A percentile compares a stretch with the other conserved stretches of the same genome.
Evolutionary conservation across 2,329 filamentous ascomycete species (phyloP).

Genomic region (Fusarium caatingaense): DNA sequence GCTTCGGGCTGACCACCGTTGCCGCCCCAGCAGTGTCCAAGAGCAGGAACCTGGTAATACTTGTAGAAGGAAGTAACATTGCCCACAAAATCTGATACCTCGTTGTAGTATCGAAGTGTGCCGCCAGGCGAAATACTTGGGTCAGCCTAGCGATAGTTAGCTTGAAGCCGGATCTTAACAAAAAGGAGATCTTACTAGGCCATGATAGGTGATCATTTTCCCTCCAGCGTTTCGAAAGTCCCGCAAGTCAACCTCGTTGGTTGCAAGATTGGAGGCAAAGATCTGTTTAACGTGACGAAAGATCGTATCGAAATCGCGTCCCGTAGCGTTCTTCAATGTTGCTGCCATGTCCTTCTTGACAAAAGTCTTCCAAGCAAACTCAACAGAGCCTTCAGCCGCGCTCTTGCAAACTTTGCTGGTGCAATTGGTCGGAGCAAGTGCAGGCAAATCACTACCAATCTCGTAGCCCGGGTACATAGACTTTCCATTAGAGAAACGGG

Average conservation of each 20-base stretch:
- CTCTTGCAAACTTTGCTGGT: background rate
- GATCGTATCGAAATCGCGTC: slow-evolving; percentile 9
- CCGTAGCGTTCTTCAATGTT: background rate
- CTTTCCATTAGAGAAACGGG: slow-evolving; percentile 16
- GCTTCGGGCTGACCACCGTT: slow-evolving; percentile 33
- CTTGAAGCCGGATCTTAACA: background rate
- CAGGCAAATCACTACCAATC: background rate
- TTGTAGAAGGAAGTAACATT: slow-evolving; percentile 48
- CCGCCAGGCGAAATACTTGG: slow-evolving; percentile 27
- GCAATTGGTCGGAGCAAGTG: background rate
- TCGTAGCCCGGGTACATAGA: slow-evolving; percentile 14
- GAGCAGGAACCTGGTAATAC: slow-evolving; percentile 49
- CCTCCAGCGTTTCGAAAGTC: slow-evolving; percentile 27
- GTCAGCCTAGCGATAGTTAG: slow-evolving; percentile 31
- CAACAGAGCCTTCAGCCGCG: background rate
- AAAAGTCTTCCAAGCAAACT: background rate
- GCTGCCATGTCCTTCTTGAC: background rate
- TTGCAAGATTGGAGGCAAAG: slow-evolving; percentile 9
- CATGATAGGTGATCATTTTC: slow-evolving; percentile 32
- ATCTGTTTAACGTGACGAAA: background rate
- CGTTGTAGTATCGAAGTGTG: slow-evolving; percentile 47
- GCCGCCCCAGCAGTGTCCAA: slow-evolving; percentile 51
- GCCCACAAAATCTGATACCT: slow-evolving; percentile 29
- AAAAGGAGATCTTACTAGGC: slow-evolving; percentile 10
- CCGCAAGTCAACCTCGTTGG: slow-evolving; percentile 20